Evolutionary conservation across 2,329 filamentous ascomycete genomes (phyloP).

Genomic region (Pseudopyricularia cyperi): DNA sequence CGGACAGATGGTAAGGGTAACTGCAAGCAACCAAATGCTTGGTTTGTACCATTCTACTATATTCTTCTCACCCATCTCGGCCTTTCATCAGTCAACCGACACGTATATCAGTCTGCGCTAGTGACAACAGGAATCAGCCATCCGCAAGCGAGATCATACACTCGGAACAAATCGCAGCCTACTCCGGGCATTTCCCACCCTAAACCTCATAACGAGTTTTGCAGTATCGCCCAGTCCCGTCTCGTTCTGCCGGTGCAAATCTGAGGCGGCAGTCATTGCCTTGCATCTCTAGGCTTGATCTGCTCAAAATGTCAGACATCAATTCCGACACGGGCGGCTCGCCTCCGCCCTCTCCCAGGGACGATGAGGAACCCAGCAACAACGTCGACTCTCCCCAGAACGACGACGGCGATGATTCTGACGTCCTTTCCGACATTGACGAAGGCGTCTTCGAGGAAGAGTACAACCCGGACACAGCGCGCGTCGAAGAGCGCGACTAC

Average conservation of each 20-base stretch:
- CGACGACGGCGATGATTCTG: constrained; percentile 33
- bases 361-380: constrained; percentile 10
- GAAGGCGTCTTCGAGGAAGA: constrained; percentile 59
- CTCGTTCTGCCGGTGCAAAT: not conserved
- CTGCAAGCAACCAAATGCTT: too few species aligned
- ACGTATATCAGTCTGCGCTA: too few species aligned
- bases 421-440: constrained; percentile 54
- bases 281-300: not conserved
- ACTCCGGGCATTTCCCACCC: too few species aligned
- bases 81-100: too few species aligned
- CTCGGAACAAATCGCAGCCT: too few species aligned
- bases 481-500: constrained; percentile 52
- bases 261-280: not conserved
- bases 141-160: too few species aligned
- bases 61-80: too few species aligned
- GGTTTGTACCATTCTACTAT: too few species aligned
- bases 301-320: constrained; percentile 5
- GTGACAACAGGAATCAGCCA: too few species aligned
- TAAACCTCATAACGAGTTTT: too few species aligned
- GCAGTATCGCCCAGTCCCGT: not conserved
- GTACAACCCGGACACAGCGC: constrained; percentile 51
- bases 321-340: constrained; percentile 1
- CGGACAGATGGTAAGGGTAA: too few species aligned
- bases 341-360: constrained; percentile 3
- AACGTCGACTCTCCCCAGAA: constrained; percentile 17